Base-by-base conservation (phyloP, 2,329 filamentous ascomycete species). In the Dothiorella sarmentorum region DNA sequence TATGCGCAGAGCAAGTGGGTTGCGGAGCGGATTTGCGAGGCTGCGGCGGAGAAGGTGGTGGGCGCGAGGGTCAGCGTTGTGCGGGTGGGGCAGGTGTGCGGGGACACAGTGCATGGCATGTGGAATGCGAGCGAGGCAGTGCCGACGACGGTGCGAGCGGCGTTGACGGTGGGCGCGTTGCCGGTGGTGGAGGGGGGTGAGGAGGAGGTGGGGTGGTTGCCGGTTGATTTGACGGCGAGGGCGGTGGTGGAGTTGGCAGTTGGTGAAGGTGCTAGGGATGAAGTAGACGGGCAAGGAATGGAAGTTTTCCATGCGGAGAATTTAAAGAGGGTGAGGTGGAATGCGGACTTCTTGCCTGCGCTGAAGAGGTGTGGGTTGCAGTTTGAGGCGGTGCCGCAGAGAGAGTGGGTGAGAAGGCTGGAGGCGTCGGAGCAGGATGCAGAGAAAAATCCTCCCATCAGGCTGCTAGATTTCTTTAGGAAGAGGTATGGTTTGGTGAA, bases 291-390 rank as follows among this genome's bases (percentile, higher is more conserved):
- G 27, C 10, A 15, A 13, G 29, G 29, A 13, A 9, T 31, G 29
- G 7, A 10, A 17, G 73, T 84, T 10, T 82, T 78, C 60, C 80
- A 85, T 58, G 70, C 86, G 9, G 73, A 80, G 24, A 84, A 84
- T 60, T 75, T 76, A 0, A 67, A 62, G 7, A 68, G 69, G 1
- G 79, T 84, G 62, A 71, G 77, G 37, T 85, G 81, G 80, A 81
- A 78, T 0, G 60, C 71, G 0, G 78, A 83, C 45, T 68, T 86
- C 2, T 74, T 85, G 0, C 82, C 82, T 2, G 75, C 76, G 2
- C 67, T 85, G 7, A 69, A 65, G n/a, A 63, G 67, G 0, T 73
- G 78, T 0, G 79, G 80, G 0, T 24, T 58, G 26, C n/a, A 3
- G 17, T 58, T 58, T 15, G 56, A 58, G 35, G 56, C 44, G n/a